Evolutionary conservation across 2,329 filamentous ascomycete genomes (phyloP).

Genomic region (Colletotrichum sp.): DNA sequence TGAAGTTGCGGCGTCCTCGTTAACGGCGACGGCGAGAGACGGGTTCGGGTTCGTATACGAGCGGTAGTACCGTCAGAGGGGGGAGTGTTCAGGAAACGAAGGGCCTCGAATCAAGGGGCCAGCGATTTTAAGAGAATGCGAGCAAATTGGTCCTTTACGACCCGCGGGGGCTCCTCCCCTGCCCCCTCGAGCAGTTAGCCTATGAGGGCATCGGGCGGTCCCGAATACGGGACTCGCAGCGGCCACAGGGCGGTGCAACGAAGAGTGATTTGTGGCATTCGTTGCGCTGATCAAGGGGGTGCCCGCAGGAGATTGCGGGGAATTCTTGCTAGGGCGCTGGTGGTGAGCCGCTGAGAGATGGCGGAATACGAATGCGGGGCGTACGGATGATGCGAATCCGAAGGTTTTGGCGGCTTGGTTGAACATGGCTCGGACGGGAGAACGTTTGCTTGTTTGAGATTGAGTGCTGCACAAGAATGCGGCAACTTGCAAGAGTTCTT

Average conservation of each 20-base stretch:
- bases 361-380: background rate
- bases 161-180: background rate
- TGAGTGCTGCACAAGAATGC: background rate
- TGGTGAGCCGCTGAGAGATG: background rate
- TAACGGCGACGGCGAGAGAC: background rate
- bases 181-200: background rate
- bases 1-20: background rate
- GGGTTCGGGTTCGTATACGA: constrained; percentile 4
- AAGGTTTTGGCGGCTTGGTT: background rate
- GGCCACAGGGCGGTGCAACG: background rate
- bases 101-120: background rate
- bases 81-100: background rate
- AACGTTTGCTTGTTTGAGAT: background rate
- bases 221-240: background rate
- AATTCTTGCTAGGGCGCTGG: background rate
- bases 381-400: background rate
- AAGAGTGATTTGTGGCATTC: background rate
- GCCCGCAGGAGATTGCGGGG: background rate
- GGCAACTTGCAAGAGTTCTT: background rate
- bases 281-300: background rate
- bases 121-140: background rate
- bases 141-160: background rate
- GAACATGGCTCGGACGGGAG: background rate
- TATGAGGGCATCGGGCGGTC: background rate
- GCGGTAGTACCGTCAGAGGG: background rate